These are phyloP conservation scores for Schizophyllum commune DNA, from an alignment of 1,284 basidiomycete species.

Conservation along the genomic window DNA sequence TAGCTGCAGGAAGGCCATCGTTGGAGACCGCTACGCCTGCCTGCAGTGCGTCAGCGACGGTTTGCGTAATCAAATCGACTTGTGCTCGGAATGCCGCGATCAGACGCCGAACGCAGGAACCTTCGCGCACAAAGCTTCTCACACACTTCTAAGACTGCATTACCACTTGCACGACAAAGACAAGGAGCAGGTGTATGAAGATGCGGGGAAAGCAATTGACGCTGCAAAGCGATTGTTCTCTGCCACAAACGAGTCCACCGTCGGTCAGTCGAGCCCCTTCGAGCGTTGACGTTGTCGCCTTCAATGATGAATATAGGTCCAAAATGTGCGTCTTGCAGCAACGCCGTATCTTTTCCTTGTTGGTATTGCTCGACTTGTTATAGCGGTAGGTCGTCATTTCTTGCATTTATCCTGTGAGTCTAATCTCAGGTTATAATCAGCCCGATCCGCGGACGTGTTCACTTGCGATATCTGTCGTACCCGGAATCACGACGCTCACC, in stretches of 20 bases:
- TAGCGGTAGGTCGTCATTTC: background rate
- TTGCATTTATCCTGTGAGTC: background rate
- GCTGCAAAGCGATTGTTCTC: background rate
- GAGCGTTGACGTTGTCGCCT: background rate
- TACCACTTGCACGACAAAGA: background rate
- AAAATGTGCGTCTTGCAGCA: background rate
- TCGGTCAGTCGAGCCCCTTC: background rate
- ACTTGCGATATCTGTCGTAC: background rate
- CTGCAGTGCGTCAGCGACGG: background rate
- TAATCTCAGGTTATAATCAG: background rate
- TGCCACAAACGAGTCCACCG: too few species aligned
- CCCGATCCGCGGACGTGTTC: background rate
- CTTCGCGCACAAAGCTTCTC: background rate
- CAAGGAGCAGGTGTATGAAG: background rate
- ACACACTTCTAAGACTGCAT: background rate
- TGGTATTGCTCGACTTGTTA: background rate
- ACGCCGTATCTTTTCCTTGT: background rate
- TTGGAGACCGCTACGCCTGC: background rate
- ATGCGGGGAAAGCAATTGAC: background rate
- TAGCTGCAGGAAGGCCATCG: background rate
- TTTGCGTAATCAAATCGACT: background rate
- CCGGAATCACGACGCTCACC: background rate
- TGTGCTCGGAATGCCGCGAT: background rate
- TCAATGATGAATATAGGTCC: background rate
- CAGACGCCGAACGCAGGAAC: background rate